These are phyloP conservation scores for Hyaloscypha bicolor DNA, from an alignment of 495 filamentous ascomycete species.

Conservation along the genomic window DNA sequence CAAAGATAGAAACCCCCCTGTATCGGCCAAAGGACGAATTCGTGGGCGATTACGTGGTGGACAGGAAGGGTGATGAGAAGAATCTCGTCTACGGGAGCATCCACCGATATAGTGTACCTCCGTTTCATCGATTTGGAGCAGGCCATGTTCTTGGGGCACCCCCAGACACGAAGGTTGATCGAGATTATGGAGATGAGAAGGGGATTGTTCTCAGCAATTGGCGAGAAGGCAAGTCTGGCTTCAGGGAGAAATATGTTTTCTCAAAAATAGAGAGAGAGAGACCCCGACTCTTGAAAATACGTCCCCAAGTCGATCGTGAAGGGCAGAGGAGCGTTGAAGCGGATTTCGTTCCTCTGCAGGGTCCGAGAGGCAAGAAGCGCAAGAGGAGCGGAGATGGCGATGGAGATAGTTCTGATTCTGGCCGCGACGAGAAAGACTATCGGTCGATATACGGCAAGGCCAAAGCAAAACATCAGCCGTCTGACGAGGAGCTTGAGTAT, in stretches of 20 bases:
- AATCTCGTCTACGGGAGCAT: constrained; percentile 63
- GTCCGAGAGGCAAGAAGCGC: constrained; percentile 23
- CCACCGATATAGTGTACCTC: constrained; percentile 61
- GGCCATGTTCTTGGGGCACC: constrained; percentile 62
- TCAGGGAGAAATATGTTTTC: constrained; percentile 39
- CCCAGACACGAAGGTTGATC: constrained; percentile 52
- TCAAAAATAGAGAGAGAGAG: constrained; percentile 39
- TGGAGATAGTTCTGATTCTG: constrained; percentile 40
- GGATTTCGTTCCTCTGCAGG: constrained; percentile 49
- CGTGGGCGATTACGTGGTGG: constrained; percentile 43
- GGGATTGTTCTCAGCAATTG: constrained; percentile 45
- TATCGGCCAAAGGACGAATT: constrained; percentile 2
- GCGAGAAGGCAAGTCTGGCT: constrained; percentile 23
- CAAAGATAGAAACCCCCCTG: constrained; percentile 3
- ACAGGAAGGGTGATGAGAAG: constrained; percentile 62
- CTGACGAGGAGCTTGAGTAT: constrained; percentile 56
- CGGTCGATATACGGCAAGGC: constrained; percentile 71
- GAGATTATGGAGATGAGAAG: constrained; percentile 48
- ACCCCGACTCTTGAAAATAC: constrained; percentile 41
- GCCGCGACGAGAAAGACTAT: constrained; percentile 60
- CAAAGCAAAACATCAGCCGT: constrained; percentile 43
- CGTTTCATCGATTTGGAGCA: constrained; percentile 59
- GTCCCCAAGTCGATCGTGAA: constrained; percentile 29
- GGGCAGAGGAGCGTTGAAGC: constrained; percentile 35
- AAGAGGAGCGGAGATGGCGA: constrained; percentile 31